Evolutionary conservation across 164 flowering plant genomes (phyloP).

Genomic region (Vitis amurensis): DNA sequence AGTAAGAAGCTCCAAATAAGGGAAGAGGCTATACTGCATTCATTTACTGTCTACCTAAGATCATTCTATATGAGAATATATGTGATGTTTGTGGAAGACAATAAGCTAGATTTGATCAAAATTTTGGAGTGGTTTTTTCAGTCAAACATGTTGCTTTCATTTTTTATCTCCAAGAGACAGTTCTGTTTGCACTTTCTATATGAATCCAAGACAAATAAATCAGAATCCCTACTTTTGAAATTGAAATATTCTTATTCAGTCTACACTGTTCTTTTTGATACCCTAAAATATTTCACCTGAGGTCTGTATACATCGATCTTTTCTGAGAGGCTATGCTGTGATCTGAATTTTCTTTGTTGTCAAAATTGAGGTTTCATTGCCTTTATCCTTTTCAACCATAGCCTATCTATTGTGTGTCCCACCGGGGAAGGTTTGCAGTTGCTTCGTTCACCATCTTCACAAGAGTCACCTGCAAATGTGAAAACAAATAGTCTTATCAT

Average conservation of each 20-base stretch:
- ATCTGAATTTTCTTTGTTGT: not conserved
- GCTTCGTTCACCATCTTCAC: constrained; percentile 72
- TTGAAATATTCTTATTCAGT: not conserved
- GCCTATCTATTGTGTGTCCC: constrained; percentile 38
- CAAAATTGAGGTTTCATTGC: not conserved
- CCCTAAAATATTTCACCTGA: not conserved
- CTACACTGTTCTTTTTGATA: not conserved
- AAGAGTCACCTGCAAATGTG: constrained; percentile 54
- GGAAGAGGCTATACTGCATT: no score
- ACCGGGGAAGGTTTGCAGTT: constrained; percentile 62
- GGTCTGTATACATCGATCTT: not conserved
- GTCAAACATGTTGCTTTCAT: no score
- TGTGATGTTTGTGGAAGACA: no score
- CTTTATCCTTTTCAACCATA: not conserved
- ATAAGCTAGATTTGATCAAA: no score
- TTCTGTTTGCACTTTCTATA: not conserved
- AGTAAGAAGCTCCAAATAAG: no score
- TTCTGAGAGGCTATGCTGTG: not conserved
- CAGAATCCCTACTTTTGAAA: not conserved
- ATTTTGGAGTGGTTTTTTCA: no score
- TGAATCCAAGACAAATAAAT: not conserved
- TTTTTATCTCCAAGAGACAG: no score
- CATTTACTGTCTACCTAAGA: no score
- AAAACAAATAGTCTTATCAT: not conserved
- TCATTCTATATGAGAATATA: no score